Evolutionary conservation across 208 protist genomes (phyloP).

Genomic region (Leishmania braziliensis): DNA sequence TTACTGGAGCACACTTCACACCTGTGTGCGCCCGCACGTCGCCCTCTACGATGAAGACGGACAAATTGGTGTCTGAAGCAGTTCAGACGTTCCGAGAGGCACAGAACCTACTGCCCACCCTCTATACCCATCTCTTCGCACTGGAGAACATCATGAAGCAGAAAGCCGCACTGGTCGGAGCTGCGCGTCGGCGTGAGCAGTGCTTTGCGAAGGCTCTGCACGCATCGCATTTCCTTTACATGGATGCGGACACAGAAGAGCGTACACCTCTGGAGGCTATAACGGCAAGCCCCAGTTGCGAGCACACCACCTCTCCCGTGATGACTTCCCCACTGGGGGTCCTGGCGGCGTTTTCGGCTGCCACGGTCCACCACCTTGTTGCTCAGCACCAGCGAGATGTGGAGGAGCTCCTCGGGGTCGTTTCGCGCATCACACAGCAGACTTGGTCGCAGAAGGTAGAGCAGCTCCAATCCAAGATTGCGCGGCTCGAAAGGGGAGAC

Average conservation of each 20-base stretch:
- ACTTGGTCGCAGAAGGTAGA: slow-evolving; percentile 48
- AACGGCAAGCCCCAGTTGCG: slow-evolving; percentile 5
- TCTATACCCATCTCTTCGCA: slow-evolving; percentile 50
- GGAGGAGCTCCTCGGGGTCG: slow-evolving; percentile 41
- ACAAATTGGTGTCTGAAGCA: slow-evolving; percentile 24
- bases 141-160: slow-evolving; percentile 62
- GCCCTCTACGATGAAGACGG: slow-evolving; percentile 4
- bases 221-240: background rate
- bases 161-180: slow-evolving; percentile 41
- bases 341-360: slow-evolving; percentile 43
- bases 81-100: slow-evolving; percentile 72
- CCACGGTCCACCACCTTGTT: slow-evolving; percentile 49
- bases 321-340: slow-evolving; percentile 60
- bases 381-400: slow-evolving; percentile 62
- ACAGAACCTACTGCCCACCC: slow-evolving; percentile 53
- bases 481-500: slow-evolving; percentile 7
- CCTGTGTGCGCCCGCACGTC: background rate
- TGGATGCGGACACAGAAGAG: slow-evolving; percentile 8
- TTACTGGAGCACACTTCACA: background rate
- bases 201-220: slow-evolving; percentile 19
- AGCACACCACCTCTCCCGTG: slow-evolving; percentile 15
- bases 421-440: slow-evolving; percentile 48
- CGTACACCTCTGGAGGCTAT: background rate
- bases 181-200: slow-evolving; percentile 39
- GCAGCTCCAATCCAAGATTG: slow-evolving; percentile 26